A percentile compares a stretch with the other conserved stretches of the same genome.
These are phyloP conservation scores for Monosporascus sp. DNA, from an alignment of 2,329 filamentous ascomycete genomes.

Conservation along the genomic window DNA sequence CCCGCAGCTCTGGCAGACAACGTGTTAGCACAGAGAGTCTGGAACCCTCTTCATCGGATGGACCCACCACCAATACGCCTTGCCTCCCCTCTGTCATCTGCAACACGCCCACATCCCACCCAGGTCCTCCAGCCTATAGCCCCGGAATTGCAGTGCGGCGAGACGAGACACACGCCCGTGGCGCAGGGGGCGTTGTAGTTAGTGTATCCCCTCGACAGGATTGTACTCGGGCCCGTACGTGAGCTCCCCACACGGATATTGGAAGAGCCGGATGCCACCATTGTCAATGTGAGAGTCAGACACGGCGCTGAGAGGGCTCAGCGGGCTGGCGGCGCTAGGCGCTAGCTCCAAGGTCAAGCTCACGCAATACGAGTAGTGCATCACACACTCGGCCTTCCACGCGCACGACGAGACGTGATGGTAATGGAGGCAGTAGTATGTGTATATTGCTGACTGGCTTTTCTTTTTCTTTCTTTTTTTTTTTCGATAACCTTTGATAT, in stretches of 20 bases:
- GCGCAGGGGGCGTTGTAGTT: conserved; percentile 36
- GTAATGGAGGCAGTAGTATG: conserved; percentile 45
- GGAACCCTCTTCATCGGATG: conserved; percentile 41
- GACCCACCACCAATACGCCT: conserved; percentile 39
- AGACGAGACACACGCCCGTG: conserved; percentile 39
- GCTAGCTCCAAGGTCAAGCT: conserved; percentile 25
- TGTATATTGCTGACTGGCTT: conserved; percentile 37
- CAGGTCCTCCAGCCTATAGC: conserved; percentile 45
- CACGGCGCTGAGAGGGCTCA: conserved; percentile 5
- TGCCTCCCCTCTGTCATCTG: conserved; percentile 40
- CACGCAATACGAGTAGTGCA: conserved; percentile 40
- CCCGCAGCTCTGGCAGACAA: conserved; percentile 40
- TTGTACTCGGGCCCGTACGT: conserved; percentile 24
- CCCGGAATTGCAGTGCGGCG: conserved; percentile 40
- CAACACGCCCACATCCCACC: conserved; percentile 46
- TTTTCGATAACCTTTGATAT: not conserved
- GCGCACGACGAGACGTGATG: conserved; percentile 42
- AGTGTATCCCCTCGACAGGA: conserved; percentile 19
- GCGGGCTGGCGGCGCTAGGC: conserved; percentile 8
- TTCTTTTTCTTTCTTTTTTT: not conserved
- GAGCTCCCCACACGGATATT: conserved; percentile 25
- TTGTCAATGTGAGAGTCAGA: conserved; percentile 3
- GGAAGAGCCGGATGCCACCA: conserved; percentile 7
- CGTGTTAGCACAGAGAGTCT: conserved; percentile 48
- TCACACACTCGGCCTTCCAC: conserved; percentile 33